A percentile compares a stretch with the other conserved stretches of the same genome.
phyloP scores from a whole-genome alignment of 768 basidiomycete species.

The Neoboletus subvelutipes region DNA sequence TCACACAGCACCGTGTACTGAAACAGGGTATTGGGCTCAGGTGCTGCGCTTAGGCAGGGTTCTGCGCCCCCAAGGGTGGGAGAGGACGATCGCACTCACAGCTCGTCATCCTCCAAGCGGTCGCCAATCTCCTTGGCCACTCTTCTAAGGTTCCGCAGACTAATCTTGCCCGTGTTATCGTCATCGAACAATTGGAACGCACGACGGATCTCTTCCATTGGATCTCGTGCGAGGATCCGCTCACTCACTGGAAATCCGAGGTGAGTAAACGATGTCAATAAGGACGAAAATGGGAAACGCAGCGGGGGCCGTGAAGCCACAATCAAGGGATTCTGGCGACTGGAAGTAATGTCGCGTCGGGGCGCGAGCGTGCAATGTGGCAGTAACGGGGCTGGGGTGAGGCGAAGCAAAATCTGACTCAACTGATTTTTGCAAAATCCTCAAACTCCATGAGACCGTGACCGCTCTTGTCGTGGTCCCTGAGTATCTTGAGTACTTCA shows the following conservation, averaged over 20 bases:
- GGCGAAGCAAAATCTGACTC: conserved; percentile 31
- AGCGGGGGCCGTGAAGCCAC: neutral
- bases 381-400: neutral
- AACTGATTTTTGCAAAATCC: conserved; percentile 93
- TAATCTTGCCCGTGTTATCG: conserved; percentile 93
- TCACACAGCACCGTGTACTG: conserved; percentile 22
- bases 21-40: conserved; percentile 31
- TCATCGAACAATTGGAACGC: conserved; percentile 98
- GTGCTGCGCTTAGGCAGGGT: conserved; percentile 24
- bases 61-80: conserved; percentile 18
- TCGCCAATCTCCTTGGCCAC: conserved; percentile 98
- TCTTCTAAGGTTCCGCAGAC: conserved; percentile 81
- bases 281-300: neutral
- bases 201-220: conserved; percentile 92
- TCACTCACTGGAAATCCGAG: conserved; percentile 74
- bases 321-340: neutral
- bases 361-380: neutral
- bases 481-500: conserved; percentile 90
- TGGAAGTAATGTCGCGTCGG: conserved; percentile 7
- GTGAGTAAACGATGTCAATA: conserved; percentile 13
- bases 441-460: conserved; percentile 88
- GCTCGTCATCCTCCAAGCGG: conserved; percentile 90
- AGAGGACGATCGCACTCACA: conserved; percentile 57
- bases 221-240: conserved; percentile 89
- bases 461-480: conserved; percentile 86